A percentile compares a stretch with the other conserved stretches of the same genome.
These are phyloP conservation scores for Umbelopsis ramanniana DNA, from an alignment of 192 early-diverging fungal species.

Conservation along the genomic window DNA sequence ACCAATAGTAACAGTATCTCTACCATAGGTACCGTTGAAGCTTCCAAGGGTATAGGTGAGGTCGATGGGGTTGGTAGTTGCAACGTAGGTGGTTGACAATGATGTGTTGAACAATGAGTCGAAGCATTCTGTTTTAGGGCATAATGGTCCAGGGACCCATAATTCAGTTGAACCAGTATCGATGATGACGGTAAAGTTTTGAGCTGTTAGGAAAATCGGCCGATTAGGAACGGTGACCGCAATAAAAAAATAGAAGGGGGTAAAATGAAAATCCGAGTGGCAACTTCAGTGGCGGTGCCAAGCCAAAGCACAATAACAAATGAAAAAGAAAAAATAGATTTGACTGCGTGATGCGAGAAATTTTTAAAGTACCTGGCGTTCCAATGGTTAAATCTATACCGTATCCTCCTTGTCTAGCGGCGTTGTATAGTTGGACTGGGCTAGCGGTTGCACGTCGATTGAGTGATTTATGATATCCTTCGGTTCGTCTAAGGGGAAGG, in stretches of 20 bases:
- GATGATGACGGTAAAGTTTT: neutral
- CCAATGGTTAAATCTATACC: conserved; percentile 34
- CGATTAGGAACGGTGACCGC: neutral
- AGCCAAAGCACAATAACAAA: conserved; percentile 27
- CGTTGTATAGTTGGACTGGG: neutral
- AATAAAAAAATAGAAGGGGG: too few species aligned
- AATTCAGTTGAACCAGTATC: conserved; percentile 32
- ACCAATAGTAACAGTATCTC: conserved; percentile 30
- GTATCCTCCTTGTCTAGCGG: neutral
- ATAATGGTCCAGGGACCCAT: conserved; percentile 36
- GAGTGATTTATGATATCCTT: neutral
- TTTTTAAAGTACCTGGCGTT: conserved; percentile 24
- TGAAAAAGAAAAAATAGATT: conserved; percentile 19
- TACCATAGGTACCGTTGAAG: conserved; percentile 36
- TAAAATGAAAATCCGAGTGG: neutral
- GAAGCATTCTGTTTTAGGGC: conserved; percentile 24
- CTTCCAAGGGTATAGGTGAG: conserved; percentile 40
- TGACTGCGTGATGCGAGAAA: too few species aligned
- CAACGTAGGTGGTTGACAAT: conserved; percentile 35
- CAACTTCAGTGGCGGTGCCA: neutral
- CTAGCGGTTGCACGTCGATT: neutral
- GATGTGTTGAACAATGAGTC: conserved; percentile 22
- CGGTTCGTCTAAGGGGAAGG: neutral
- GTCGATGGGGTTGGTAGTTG: conserved; percentile 2
- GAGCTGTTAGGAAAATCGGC: conserved; percentile 5